Conservation (phyloP, 306 rosid species). For the Astragalus membranaceus region DNA sequence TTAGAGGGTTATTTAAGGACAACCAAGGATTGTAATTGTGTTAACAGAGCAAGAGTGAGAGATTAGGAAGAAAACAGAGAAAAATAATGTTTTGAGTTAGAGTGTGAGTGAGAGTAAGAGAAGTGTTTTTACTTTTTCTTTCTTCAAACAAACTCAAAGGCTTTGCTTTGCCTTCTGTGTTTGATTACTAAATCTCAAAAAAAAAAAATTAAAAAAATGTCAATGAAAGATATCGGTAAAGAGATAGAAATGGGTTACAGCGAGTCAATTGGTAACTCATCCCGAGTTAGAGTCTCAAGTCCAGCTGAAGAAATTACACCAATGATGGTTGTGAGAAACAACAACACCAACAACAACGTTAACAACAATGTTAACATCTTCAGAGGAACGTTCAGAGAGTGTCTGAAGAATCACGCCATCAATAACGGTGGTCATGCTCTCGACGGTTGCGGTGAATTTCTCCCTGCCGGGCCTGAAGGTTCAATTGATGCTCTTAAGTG, state of each 20-base stretch:
- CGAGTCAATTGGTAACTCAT: neutral
- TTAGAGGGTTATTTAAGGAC: too few species aligned
- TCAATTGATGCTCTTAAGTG: slow-evolving; percentile 63
- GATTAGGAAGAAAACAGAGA: too few species aligned
- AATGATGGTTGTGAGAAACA: neutral
- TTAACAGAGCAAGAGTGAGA: too few species aligned
- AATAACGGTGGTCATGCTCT: slow-evolving; percentile 60
- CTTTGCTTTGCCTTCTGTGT: too few species aligned
- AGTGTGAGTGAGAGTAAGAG: too few species aligned
- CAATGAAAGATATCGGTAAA: slow-evolving; percentile 13
- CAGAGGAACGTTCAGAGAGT: slow-evolving; percentile 43
- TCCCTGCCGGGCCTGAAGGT: slow-evolving; percentile 57
- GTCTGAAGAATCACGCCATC: slow-evolving; percentile 72
- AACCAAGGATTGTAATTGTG: too few species aligned
- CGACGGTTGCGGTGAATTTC: slow-evolving; percentile 79
- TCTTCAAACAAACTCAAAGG: too few species aligned
- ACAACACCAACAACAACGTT: neutral
- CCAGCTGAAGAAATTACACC: neutral
- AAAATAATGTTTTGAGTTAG: too few species aligned
- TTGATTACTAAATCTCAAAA: too few species aligned
- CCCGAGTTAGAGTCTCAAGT: neutral
- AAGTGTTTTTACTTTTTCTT: too few species aligned
- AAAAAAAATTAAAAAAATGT: too few species aligned
- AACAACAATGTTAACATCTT: too few species aligned
- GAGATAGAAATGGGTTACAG: slow-evolving; percentile 30